Percentiles rank a stretch among this genome's conserved stretches.
Conservation (phyloP, 345 rosid species). For the Fremontodendron californicum region DNA sequence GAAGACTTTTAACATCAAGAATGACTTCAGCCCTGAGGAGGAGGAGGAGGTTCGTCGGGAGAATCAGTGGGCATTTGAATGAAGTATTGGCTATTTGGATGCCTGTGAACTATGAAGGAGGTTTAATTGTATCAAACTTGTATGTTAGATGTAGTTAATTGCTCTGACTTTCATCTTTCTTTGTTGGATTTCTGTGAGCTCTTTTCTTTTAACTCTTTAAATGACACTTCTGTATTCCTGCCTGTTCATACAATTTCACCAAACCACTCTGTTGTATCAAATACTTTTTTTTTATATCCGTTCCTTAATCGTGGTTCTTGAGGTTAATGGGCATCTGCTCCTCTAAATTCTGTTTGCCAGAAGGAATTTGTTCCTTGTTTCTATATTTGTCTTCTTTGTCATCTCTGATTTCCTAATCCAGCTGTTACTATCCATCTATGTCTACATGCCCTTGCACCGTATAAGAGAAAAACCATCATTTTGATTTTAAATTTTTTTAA, state of each 20-base stretch:
- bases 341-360: background rate
- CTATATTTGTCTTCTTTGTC: background rate
- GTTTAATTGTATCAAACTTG: background rate
- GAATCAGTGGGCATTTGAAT: slow-evolving; percentile 69
- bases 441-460: background rate
- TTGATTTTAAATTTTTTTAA: too few relatives aligned
- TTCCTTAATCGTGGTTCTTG: background rate
- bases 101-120: background rate
- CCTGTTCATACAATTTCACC: background rate
- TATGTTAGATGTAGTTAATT: slow-evolving; percentile 1
- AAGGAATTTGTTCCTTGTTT: too few relatives aligned
- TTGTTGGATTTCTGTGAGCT: background rate
- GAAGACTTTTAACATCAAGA: slow-evolving; percentile 49
- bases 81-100: slow-evolving; percentile 6
- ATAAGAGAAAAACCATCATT: too few relatives aligned
- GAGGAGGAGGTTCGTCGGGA: slow-evolving; percentile 62
- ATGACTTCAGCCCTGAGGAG: slow-evolving; percentile 56
- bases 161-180: background rate
- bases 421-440: background rate
- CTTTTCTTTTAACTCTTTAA: background rate
- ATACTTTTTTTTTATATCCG: background rate
- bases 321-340: background rate
- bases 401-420: background rate
- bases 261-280: background rate
- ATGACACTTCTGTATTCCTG: background rate